Conservation (phyloP, 257 asterid genomes). For the Solanum ossicruentum region DNA sequence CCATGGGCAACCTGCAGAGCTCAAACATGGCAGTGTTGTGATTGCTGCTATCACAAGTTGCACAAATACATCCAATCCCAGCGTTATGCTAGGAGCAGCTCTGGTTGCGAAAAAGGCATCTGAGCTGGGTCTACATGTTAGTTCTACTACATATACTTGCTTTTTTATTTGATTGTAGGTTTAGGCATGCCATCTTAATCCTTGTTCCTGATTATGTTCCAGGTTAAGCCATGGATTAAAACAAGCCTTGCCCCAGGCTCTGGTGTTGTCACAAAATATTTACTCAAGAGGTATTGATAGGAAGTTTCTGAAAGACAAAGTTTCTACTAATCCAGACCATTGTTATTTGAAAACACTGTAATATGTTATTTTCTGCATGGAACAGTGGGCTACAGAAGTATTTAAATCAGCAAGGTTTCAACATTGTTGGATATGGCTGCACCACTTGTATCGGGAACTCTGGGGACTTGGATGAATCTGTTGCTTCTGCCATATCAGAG, state of each 20-base stretch:
- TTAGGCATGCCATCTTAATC: slow-evolving; percentile 4
- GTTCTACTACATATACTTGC: background rate
- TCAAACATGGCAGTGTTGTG: slow-evolving; percentile 89
- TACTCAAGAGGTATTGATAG: slow-evolving; percentile 54
- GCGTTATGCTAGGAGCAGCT: slow-evolving; percentile 97
- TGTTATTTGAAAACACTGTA: background rate
- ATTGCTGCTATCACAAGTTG: slow-evolving; percentile 97
- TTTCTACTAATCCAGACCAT: background rate
- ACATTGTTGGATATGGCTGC: slow-evolving; percentile 91
- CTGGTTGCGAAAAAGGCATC: slow-evolving; percentile 88
- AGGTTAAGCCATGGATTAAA: slow-evolving; percentile 99
- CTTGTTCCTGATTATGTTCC: slow-evolving; percentile 4
- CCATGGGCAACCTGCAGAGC: slow-evolving; percentile 84
- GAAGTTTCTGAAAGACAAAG: background rate
- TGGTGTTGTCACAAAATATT: slow-evolving; percentile 82
- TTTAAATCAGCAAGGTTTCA: slow-evolving; percentile 83
- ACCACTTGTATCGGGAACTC: slow-evolving; percentile 93
- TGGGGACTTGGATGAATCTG: slow-evolving; percentile 86
- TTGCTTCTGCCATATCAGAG: slow-evolving; percentile 72
- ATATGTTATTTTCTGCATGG: slow-evolving; percentile 7
- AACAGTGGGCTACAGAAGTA: slow-evolving; percentile 71
- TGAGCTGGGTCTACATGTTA: slow-evolving; percentile 79
- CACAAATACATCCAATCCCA: slow-evolving; percentile 95
- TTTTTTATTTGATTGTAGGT: background rate
- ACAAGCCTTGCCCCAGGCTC: slow-evolving; percentile 99